Conservation (phyloP, 2,329 filamentous ascomycete genomes). For the Fusarium chlamydosporum region DNA sequence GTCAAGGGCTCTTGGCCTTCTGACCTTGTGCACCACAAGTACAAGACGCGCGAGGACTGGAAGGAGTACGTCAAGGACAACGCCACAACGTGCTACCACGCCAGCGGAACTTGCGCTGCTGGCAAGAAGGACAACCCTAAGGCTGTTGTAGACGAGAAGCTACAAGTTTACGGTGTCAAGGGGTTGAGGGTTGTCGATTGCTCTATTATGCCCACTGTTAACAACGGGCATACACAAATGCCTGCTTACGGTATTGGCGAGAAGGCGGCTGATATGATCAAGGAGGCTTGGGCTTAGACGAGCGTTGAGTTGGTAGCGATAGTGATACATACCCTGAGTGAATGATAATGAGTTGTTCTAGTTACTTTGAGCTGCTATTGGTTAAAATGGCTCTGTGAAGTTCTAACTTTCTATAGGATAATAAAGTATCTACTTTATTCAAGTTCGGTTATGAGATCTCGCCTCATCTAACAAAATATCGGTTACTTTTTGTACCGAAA, state of each 20-base stretch:
- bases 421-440: neutral
- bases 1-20: constrained; percentile 73
- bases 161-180: constrained; percentile 66
- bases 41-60: constrained; percentile 68
- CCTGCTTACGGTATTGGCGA: constrained; percentile 71
- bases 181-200: constrained; percentile 68
- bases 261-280: constrained; percentile 65
- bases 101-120: constrained; percentile 54
- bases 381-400: neutral
- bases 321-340: neutral
- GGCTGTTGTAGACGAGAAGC: constrained; percentile 67
- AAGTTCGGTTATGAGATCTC: too few relatives aligned
- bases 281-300: constrained; percentile 51
- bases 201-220: constrained; percentile 66
- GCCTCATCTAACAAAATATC: neutral
- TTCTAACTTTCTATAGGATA: neutral
- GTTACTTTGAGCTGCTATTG: neutral
- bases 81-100: constrained; percentile 67
- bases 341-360: constrained; percentile 6
- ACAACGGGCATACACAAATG: constrained; percentile 67
- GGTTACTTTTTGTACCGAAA: neutral
- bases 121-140: constrained; percentile 61
- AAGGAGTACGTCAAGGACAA: constrained; percentile 68
- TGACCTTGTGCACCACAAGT: constrained; percentile 65
- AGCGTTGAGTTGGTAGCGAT: neutral